Base-by-base conservation (phyloP, 148 eudicot genomes). In the Silene latifolia region DNA sequence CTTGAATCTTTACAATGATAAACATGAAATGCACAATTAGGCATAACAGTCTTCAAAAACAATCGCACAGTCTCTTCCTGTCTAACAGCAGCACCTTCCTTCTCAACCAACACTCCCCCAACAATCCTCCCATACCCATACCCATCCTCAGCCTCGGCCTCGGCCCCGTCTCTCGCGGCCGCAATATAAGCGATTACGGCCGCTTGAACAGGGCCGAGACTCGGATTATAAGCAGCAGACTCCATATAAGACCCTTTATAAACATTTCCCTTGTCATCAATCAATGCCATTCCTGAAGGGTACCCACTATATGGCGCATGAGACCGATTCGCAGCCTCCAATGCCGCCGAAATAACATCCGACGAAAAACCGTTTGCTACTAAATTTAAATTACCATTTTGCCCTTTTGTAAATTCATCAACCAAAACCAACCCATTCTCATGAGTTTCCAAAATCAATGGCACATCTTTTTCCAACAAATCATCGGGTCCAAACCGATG, bases 151-250 rank as follows among this genome's bases (percentile, higher is more conserved):
- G 78, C 83, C 14, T 84, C 86, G 1, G 78, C 83, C 14, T 84
- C 86, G 1, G 81, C 87, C 1, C 75, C 84, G 12, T 82, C 86
- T 1, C 79, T 91, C 0, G 85, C 82, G 3, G 76, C 80, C 9
- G 86, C 89, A 39, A 91, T 19, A 64, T 73, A 92, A 5, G 91
- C 92, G 75, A 88, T 88, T 70, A 90, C 42, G 35, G 96, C 96
- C 56, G 98, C 92, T 79, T 94, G 98, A 0, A 85, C 92, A 9
- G 98, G 98, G 59, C 88, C 87, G 51, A 94, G 62, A 35, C 98
- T 94, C 3, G 98, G 98, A 67, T 94, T 94, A 79, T 87, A 90
- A 0, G 98, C 96, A 0, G 98, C 97, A n/a, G 98, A 94, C 67
- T 94, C 98, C 80, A 80, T 83, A 51, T 90, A 94, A 7, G 89